Conservation (phyloP, 2,329 filamentous ascomycete genomes). For the Nakataea oryzae region DNA sequence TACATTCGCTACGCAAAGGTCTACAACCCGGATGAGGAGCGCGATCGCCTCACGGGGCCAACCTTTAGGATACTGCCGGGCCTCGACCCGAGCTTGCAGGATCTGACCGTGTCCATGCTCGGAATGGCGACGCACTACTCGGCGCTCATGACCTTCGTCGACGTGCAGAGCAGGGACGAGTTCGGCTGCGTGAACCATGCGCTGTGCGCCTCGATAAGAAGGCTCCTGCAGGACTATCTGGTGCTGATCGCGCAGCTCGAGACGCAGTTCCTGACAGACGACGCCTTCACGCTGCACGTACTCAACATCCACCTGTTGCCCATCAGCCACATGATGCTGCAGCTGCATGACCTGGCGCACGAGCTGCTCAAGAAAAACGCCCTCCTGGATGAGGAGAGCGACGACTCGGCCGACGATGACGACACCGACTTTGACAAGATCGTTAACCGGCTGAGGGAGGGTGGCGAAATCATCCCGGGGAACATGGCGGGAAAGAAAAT, state of each 20-base stretch:
- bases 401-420: conserved; percentile 56
- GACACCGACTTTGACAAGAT: conserved; percentile 88
- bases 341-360: conserved; percentile 77
- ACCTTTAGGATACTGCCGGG: conserved; percentile 70
- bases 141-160: conserved; percentile 84
- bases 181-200: conserved; percentile 94
- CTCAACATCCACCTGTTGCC: conserved; percentile 86
- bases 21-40: conserved; percentile 77
- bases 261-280: conserved; percentile 81
- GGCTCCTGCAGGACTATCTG: conserved; percentile 85
- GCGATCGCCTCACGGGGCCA: conserved; percentile 76
- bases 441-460: conserved; percentile 77
- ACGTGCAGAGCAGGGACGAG: conserved; percentile 86
- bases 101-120: conserved; percentile 79
- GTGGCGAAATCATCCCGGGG: conserved; percentile 68
- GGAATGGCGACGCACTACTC: conserved; percentile 91
- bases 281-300: conserved; percentile 83
- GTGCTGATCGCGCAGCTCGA: conserved; percentile 89
- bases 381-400: conserved; percentile 69
- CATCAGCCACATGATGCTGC: conserved; percentile 82
- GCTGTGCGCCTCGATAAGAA: conserved; percentile 87
- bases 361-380: conserved; percentile 84
- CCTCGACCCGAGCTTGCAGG: conserved; percentile 81
- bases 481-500: conserved; percentile 80
- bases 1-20: conserved; percentile 79